Conservation (phyloP, 805 yeast genomes). For the Teunomyces atbi region DNA sequence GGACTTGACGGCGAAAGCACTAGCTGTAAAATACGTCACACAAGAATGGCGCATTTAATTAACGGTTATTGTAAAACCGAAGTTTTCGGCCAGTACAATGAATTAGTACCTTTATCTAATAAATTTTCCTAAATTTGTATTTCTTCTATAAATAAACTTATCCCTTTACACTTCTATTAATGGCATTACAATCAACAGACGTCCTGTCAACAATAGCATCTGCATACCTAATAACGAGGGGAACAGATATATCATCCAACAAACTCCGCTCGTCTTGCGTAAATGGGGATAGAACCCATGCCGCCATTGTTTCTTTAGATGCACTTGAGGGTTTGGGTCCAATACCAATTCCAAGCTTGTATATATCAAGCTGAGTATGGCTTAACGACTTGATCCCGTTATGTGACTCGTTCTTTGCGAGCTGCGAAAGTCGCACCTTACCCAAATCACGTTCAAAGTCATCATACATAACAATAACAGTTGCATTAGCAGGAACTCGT, state of each 20-base stretch:
- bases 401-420: conserved; percentile 39
- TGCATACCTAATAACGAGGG: conserved; percentile 18
- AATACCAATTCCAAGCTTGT: conserved; percentile 37
- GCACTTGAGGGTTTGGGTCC: conserved; percentile 44
- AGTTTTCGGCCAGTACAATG: too few relatives aligned
- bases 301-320: conserved; percentile 32
- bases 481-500: conserved; percentile 11
- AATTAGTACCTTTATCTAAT: background rate
- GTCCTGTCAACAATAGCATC: conserved; percentile 22
- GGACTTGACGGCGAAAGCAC: too few relatives aligned
- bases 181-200: conserved; percentile 23
- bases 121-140: background rate
- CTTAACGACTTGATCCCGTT: conserved; percentile 35
- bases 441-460: conserved; percentile 38
- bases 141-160: background rate
- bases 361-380: conserved; percentile 12
- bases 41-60: too few relatives aligned
- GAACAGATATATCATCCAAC: conserved; percentile 12
- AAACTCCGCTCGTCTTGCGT: conserved; percentile 20
- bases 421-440: conserved; percentile 24
- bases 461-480: conserved; percentile 30
- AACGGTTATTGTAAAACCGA: too few relatives aligned
- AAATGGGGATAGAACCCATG: conserved; percentile 42
- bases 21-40: too few relatives aligned
- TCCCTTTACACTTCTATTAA: conserved; percentile 19